Evolutionary conservation across 169 alveolate genomes (phyloP).

Genomic region (Eimeria sp.): DNA sequence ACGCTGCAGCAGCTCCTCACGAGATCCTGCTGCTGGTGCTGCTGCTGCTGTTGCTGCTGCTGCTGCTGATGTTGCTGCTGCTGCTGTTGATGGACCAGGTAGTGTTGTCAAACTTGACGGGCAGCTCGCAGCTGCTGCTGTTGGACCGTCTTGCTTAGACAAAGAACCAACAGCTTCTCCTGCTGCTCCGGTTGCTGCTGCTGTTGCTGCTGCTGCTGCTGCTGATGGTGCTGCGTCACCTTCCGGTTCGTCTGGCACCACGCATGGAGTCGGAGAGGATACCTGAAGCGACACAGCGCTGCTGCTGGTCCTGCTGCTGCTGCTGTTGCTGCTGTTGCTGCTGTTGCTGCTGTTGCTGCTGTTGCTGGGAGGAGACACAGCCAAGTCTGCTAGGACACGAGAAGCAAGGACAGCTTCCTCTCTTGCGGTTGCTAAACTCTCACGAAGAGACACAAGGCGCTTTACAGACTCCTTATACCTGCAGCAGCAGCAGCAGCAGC

Average conservation of each 20-base stretch:
- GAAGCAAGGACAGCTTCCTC: constrained; percentile 12
- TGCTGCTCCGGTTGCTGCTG: constrained; percentile 7
- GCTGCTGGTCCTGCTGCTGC: constrained; percentile 33
- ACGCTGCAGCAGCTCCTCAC: constrained; percentile 29
- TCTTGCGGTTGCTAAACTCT: not conserved
- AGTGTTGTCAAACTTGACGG: not conserved
- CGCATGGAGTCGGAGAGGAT: not conserved
- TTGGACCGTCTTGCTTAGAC: not conserved
- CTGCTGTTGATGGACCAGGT: not conserved
- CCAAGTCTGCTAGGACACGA: not conserved
- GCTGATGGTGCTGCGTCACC: not conserved
- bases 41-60: constrained; percentile 4
- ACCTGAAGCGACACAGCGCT: not conserved
- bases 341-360: no score
- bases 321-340: no score
- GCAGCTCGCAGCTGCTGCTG: not conserved
- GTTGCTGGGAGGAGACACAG: no score
- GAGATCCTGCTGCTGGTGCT: not conserved
- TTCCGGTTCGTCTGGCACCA: not conserved
- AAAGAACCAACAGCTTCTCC: not conserved
- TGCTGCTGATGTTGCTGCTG: constrained; percentile 26
- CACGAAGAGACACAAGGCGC: constrained; percentile 39
- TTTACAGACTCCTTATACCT: constrained; percentile 12
- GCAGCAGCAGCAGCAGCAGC: constrained; percentile 40
- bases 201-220: constrained; percentile 1